phyloP scores from a whole-genome alignment of 2,329 filamentous ascomycete genomes.

The Raffaelea deltoideospora region DNA sequence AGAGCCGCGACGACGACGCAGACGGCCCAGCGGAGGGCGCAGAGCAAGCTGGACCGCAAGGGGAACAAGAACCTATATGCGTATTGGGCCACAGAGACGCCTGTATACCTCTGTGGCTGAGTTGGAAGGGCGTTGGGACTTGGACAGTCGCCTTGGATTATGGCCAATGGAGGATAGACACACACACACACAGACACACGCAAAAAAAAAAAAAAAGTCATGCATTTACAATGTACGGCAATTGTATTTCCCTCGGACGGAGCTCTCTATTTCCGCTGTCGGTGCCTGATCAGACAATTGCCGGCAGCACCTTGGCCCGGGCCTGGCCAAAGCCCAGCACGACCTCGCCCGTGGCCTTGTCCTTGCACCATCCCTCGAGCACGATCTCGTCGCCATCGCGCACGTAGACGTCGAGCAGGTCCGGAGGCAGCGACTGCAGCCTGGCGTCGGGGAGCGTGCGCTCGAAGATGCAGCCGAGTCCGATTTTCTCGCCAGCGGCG shows the following conservation, averaged over 20 bases:
- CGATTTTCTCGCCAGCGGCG: not conserved
- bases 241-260: too few species aligned
- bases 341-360: not conserved
- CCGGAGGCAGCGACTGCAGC: not conserved
- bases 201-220: too few species aligned
- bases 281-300: too few species aligned
- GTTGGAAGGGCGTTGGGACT: too few species aligned
- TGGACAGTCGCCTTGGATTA: too few species aligned
- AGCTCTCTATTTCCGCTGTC: too few species aligned
- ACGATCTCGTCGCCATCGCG: not conserved
- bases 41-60: constrained; percentile 15
- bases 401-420: not conserved
- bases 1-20: constrained; percentile 13
- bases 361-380: not conserved
- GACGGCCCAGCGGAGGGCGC: constrained; percentile 14
- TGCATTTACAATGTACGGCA: too few species aligned
- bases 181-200: too few species aligned
- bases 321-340: not conserved
- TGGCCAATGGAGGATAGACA: too few species aligned
- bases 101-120: constrained; percentile 16
- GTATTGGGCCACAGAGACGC: constrained; percentile 18
- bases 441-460: not conserved
- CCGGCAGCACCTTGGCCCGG: constrained; percentile 1
- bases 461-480: not conserved
- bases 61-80: constrained; percentile 20